A percentile compares a stretch with the other conserved stretches of the same genome.
phyloP scores from a whole-genome alignment of 78 protist species.

The Dictyostelium citrinum region DNA sequence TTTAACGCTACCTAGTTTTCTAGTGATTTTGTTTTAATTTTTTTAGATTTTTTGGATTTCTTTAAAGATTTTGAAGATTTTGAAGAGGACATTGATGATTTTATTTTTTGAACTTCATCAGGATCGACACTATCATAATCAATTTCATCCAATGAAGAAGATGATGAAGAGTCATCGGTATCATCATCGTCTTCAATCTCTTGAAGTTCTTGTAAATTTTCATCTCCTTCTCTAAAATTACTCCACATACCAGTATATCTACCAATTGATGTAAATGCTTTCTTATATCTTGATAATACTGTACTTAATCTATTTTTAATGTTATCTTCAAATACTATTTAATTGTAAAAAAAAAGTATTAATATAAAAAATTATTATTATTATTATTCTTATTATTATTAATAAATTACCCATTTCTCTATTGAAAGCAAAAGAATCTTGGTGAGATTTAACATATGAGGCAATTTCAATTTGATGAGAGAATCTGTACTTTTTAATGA shows the following conservation, averaged over 20 bases:
- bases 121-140: constrained; percentile 1
- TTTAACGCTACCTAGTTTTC: not conserved
- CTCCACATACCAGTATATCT: constrained; percentile 76
- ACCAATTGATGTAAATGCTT: constrained; percentile 70
- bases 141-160: not conserved
- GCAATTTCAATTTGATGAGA: constrained; percentile 78
- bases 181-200: constrained; percentile 24
- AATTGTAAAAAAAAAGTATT: not conserved
- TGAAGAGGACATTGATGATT: not conserved
- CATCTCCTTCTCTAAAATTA: constrained; percentile 68
- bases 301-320: constrained; percentile 61
- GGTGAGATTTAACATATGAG: constrained; percentile 55
- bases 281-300: constrained; percentile 63
- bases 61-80: not conserved
- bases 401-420: constrained; percentile 47
- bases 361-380: not conserved
- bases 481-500: constrained; percentile 44
- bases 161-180: not conserved
- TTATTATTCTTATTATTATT: not conserved
- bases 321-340: constrained; percentile 2
- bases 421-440: constrained; percentile 61
- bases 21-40: not conserved
- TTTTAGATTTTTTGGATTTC: not conserved
- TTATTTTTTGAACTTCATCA: not conserved
- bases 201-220: constrained; percentile 27